phyloP scores from a whole-genome alignment of 2,329 filamentous ascomycete genomes.

The Uncinocarpus reesii region DNA sequence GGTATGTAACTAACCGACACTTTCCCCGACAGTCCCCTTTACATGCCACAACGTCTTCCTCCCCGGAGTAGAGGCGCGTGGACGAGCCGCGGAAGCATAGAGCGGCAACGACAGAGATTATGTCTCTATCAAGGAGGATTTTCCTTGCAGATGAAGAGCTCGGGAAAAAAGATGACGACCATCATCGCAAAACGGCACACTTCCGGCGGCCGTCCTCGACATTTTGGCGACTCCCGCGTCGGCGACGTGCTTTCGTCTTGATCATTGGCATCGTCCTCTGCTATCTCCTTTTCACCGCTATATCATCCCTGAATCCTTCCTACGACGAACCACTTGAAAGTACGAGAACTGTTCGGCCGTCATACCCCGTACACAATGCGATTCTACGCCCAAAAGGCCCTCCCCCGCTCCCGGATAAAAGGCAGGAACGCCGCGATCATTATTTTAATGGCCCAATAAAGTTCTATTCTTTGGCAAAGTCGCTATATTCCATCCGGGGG shows the following conservation, averaged over 20 bases:
- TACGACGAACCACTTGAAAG: conserved; percentile 1
- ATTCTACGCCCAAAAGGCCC: conserved; percentile 14
- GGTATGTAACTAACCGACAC: too few relatives aligned
- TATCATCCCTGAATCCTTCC: conserved; percentile 7
- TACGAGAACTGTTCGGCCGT: background rate
- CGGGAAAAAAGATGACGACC: conserved; percentile 56
- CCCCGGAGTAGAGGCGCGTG: background rate
- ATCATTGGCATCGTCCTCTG: conserved; percentile 43
- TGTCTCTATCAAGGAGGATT: conserved; percentile 31
- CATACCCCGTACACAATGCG: background rate
- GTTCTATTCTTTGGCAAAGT: conserved; percentile 54
- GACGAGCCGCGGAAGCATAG: conserved; percentile 21
- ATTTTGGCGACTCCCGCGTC: conserved; percentile 27
- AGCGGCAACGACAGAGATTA: conserved; percentile 20
- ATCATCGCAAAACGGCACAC: conserved; percentile 32
- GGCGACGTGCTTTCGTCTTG: conserved; percentile 43
- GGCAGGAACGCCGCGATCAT: conserved; percentile 25
- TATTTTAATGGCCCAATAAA: conserved; percentile 60
- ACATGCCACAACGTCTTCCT: background rate
- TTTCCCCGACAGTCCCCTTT: background rate
- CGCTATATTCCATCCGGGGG: conserved; percentile 50
- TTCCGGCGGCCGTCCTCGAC: conserved; percentile 26
- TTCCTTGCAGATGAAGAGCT: conserved; percentile 49
- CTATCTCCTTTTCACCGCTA: conserved; percentile 49
- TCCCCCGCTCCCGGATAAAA: conserved; percentile 14